A percentile compares a stretch with the other conserved stretches of the same genome.
Evolutionary conservation across 2,329 filamentous ascomycete species (phyloP).

Genomic region (Pezicula rhizophila): DNA sequence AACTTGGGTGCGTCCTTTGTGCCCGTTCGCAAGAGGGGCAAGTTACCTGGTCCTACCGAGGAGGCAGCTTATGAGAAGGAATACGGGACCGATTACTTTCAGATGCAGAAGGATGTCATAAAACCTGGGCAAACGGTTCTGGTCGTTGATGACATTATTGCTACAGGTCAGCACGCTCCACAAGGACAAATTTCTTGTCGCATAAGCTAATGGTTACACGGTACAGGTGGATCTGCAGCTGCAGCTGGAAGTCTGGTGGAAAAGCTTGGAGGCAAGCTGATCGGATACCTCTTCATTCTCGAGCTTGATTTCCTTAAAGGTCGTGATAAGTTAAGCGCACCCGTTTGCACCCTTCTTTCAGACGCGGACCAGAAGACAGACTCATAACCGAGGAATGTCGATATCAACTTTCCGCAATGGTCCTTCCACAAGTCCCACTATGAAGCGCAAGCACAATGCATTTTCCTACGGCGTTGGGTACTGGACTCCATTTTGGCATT

Average conservation of each 20-base stretch:
- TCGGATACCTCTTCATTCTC: constrained; percentile 92
- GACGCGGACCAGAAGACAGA: constrained; percentile 40
- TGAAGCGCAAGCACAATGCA: not conserved
- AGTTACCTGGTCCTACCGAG: constrained; percentile 83
- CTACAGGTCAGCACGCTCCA: constrained; percentile 66
- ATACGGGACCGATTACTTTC: constrained; percentile 91
- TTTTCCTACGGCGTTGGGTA: constrained; percentile 19
- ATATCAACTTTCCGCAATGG: not conserved
- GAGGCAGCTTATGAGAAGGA: constrained; percentile 90
- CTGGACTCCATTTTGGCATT: constrained; percentile 9
- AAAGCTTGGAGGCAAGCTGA: constrained; percentile 76
- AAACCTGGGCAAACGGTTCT: constrained; percentile 83
- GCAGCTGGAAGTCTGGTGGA: constrained; percentile 82
- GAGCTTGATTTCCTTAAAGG: constrained; percentile 93
- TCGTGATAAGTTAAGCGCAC: constrained; percentile 78
- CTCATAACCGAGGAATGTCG: not conserved
- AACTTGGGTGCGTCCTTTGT: constrained; percentile 80
- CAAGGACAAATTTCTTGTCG: not conserved
- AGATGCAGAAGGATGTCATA: constrained; percentile 86
- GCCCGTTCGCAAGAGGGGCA: constrained; percentile 90
- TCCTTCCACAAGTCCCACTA: not conserved
- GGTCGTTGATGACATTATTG: constrained; percentile 96
- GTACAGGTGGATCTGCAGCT: constrained; percentile 77
- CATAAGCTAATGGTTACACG: constrained; percentile 5
- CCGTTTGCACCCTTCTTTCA: constrained; percentile 76